Base-by-base conservation (phyloP, 2,329 filamentous ascomycete species). In the Fusarium sp. region DNA sequence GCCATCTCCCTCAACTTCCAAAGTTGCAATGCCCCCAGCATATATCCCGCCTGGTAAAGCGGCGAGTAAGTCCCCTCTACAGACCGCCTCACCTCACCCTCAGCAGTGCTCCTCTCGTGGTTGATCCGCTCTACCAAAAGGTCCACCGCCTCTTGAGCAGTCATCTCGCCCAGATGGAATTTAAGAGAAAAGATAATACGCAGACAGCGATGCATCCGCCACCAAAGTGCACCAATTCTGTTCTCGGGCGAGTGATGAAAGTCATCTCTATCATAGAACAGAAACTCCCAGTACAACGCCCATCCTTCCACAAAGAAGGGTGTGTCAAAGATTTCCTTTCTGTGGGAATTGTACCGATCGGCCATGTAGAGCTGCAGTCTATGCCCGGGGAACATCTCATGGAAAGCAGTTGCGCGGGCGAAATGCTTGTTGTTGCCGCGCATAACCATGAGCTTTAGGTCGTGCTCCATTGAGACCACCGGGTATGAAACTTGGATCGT, bases 271-370 rank as follows among this genome's bases (percentile, higher is more conserved):
- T 42, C 17, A 24, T 68, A 68, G 6, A 68, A 57, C 3, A 68
- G n/a, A 28, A 68, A 68, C 48, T 68, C 65, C 65, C 65, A 68
- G n/a, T 68, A 68, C 0, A 68, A 4, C 4, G 65, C 65, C 65
- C 65, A 68, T 0, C 65, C 65, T 15, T 68, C 65, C 1, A 68
- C 65, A 7, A 62, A 68, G 7, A 69, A 68, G 0, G 65, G 65
- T 0, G 65, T 68, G 2, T 69, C 56, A 3, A 68, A 68, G 0
- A 68, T 69, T 7, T 54, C 20, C 17, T 65, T 68, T 3, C 65
- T 49, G 9, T 68, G 65, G 0, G 65, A 57, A 38, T 68, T 68
- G 1, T 68, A 69, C 0, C 65, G 34, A 7, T 68, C 65, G 0
- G 65, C 65, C 65, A 68, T 68, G 45, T 69, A 68, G 2, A 68